Evolutionary conservation across 2,329 filamentous ascomycete genomes (phyloP).

Genomic region (Fonsecaea multimorphosa): DNA sequence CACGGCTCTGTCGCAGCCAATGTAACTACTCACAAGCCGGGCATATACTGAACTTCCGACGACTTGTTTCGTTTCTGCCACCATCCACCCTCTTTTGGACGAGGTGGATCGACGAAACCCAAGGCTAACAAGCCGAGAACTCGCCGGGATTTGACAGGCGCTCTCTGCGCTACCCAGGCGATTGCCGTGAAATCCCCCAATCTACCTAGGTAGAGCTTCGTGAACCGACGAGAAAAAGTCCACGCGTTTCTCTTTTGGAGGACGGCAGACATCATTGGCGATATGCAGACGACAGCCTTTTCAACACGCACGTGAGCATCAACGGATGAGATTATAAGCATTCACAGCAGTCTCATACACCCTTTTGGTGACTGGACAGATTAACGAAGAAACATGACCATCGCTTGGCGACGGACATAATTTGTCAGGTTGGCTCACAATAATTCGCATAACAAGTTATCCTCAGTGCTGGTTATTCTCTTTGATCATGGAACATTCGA

Average conservation of each 20-base stretch:
- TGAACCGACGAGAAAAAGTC: background rate
- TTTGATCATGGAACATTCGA: background rate
- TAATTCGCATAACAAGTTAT: background rate
- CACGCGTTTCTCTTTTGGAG: too few relatives aligned
- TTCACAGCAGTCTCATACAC: background rate
- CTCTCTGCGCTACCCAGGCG: background rate
- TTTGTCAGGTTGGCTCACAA: background rate
- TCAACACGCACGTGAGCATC: too few relatives aligned
- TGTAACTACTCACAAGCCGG: background rate
- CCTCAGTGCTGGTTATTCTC: too few relatives aligned
- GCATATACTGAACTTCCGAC: background rate
- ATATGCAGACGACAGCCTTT: background rate
- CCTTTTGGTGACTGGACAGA: background rate
- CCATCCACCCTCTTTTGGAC: background rate
- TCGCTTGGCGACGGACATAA: background rate
- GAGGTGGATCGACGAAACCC: background rate
- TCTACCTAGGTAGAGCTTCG: background rate
- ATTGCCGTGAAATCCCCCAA: background rate
- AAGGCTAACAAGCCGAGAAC: background rate
- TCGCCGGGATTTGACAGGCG: background rate
- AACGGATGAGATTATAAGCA: background rate
- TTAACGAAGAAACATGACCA: background rate
- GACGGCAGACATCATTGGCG: background rate
- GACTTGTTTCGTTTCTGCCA: background rate
- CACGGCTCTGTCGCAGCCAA: background rate